Conservation (phyloP, 306 rosid genomes). For the Sophora flavescens region DNA sequence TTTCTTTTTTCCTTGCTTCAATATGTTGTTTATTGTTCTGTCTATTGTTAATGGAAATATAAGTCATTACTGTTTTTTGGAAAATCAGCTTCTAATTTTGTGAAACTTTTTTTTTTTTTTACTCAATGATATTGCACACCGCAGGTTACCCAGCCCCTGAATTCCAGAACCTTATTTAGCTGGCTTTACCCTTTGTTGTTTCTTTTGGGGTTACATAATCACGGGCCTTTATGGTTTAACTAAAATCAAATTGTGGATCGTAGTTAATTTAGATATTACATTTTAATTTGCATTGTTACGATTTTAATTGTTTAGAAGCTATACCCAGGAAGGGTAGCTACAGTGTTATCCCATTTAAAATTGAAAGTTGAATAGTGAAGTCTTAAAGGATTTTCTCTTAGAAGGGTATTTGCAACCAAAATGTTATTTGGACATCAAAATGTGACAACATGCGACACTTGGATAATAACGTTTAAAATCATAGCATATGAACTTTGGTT, state of each 20-base stretch:
- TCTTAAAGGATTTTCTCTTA: neutral
- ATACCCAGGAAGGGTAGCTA: neutral
- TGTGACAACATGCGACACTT: no score
- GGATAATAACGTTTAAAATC: no score
- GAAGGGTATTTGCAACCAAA: neutral
- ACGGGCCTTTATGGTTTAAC: neutral
- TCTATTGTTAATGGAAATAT: constrained; percentile 11
- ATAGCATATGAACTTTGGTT: no score
- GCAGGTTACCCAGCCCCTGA: neutral
- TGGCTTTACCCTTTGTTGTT: neutral
- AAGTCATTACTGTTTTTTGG: constrained; percentile 4
- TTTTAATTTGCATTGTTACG: neutral
- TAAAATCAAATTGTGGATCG: neutral
- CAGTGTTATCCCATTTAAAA: neutral
- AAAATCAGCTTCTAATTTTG: constrained; percentile 1
- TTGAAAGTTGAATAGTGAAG: neutral
- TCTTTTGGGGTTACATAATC: neutral
- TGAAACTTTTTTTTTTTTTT: neutral
- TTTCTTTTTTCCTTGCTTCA: neutral
- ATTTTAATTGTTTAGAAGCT: constrained; percentile 3
- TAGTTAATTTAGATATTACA: neutral
- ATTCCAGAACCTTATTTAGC: constrained; percentile 24
- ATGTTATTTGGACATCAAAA: no score
- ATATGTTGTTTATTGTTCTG: neutral
- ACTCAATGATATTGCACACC: neutral